Evolutionary conservation across 176 grass and related monocot genomes (phyloP), one percentile per base, ranked within the genome.

Genomic region (Avena sativa): DNA sequence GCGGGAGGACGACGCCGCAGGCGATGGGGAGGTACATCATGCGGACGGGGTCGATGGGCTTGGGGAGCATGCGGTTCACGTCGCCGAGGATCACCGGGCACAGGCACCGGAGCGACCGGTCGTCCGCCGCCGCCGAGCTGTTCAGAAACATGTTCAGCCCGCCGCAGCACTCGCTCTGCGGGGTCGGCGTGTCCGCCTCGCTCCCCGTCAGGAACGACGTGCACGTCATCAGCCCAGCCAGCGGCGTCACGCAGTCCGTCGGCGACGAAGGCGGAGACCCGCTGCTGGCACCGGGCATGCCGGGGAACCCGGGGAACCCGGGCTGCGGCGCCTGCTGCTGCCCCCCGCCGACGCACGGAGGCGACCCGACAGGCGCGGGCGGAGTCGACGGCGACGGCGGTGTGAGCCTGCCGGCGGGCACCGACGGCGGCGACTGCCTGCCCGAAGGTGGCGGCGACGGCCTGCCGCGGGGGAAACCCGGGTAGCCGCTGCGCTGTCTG

Each of bases 21-120:
- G 89, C 81, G 14, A 91, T 91, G 21, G 89, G 81, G 9, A 84
- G 89, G 57, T 84, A 91, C 89, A 91, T 75, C 85, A 91, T 84
- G 17, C 89, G 80, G 1, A 90, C 89, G 10, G 89, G 89, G 23
- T 91, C 89, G 6, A 91, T 28, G 0, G 89, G 89, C 49, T 84
- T 91, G 0, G 85, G 89, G 25, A 91, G 81, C 81, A 91, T 80
- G 47, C 82, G 76, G 85, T 91, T 91, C 4, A 91, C 85, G 58
- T 91, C 89, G 2, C 89, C 89, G 12, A 91, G 75, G 57, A 91
- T 91, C 14, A 91, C 85, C 3, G 85, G 89, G 50, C 89, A 91
- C 57, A 91, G 81, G 81, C 89, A 90, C 19, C 89, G 74, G 5
- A 90, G 74, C 23, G 74, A 87, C 46, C 50, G 81, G 67, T 65